Percentiles rank a stretch among this genome's conserved stretches.
Evolutionary conservation across 768 basidiomycete genomes (phyloP).

Genomic region (Amyloporia xantha): DNA sequence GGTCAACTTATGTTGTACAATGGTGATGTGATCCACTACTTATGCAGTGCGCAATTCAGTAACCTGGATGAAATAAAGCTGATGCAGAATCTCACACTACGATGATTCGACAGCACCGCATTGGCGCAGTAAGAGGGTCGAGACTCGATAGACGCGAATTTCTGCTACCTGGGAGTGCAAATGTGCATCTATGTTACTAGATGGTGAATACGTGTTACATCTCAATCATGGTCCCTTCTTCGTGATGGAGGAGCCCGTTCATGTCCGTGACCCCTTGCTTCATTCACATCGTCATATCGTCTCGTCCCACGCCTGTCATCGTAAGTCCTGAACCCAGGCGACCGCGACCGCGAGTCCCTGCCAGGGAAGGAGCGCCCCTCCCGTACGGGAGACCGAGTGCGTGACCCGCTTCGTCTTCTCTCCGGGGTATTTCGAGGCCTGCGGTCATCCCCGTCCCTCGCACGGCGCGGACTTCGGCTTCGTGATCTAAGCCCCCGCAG

Average conservation of each 20-base stretch:
- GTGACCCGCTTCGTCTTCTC: constrained; percentile 8
- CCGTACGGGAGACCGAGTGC: constrained; percentile 1
- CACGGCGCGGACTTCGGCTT: constrained; percentile 10
- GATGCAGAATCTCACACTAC: too few species aligned
- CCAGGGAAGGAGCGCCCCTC: background rate
- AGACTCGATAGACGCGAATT: too few species aligned
- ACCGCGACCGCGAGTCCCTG: background rate
- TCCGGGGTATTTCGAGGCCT: constrained; percentile 7
- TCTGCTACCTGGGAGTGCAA: too few species aligned
- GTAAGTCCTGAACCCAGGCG: background rate
- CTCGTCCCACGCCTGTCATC: constrained; percentile 4
- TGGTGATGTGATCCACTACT: too few species aligned
- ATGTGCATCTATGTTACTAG: too few species aligned
- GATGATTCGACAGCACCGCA: too few species aligned
- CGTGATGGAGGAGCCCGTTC: background rate
- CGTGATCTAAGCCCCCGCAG: constrained; percentile 9
- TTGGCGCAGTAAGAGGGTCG: too few species aligned
- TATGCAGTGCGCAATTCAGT: too few species aligned
- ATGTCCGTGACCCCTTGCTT: background rate
- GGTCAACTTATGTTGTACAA: too few species aligned
- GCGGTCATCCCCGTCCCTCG: constrained; percentile 4
- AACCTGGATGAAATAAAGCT: too few species aligned
- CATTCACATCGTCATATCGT: background rate
- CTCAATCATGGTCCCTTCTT: constrained; percentile 4
- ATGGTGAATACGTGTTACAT: too few species aligned